A percentile compares a stretch with the other conserved stretches of the same genome.
Conservation (phyloP, 2,329 filamentous ascomycete species). For the Colletotrichum karsti region DNA sequence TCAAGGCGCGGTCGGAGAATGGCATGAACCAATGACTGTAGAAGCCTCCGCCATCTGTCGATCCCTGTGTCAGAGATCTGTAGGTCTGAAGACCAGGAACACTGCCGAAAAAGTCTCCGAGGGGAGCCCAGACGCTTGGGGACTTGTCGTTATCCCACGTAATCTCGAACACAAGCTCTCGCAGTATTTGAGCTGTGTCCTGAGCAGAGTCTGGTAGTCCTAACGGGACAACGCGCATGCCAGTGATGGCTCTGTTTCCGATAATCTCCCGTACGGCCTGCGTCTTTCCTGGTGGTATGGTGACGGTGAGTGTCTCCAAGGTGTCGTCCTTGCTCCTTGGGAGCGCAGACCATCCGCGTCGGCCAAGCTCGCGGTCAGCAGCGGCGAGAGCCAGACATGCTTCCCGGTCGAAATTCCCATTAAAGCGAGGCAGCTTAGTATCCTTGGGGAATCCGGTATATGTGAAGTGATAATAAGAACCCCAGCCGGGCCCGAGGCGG, state of each 20-base stretch:
- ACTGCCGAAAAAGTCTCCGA: slow-evolving; percentile 25
- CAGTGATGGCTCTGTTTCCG: slow-evolving; percentile 19
- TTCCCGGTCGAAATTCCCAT: slow-evolving; percentile 17
- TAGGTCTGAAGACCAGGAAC: slow-evolving; percentile 21
- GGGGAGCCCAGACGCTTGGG: slow-evolving; percentile 18
- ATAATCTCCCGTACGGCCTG: slow-evolving; percentile 3
- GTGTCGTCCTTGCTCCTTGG: slow-evolving; percentile 12
- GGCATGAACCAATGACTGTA: slow-evolving; percentile 27
- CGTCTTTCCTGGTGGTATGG: neutral
- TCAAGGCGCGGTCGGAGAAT: slow-evolving; percentile 13
- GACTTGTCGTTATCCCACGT: slow-evolving; percentile 17
- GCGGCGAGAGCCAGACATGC: slow-evolving; percentile 17
- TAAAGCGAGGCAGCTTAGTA: slow-evolving; percentile 4
- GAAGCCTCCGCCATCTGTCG: slow-evolving; percentile 23
- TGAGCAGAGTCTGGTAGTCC: neutral
- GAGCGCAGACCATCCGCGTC: slow-evolving; percentile 21
- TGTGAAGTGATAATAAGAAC: slow-evolving; percentile 24
- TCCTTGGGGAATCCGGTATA: slow-evolving; percentile 10
- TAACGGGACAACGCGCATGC: slow-evolving; percentile 16
- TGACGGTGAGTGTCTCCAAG: slow-evolving; percentile 11
- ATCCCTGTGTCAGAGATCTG: slow-evolving; percentile 13
- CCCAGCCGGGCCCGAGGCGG: slow-evolving; percentile 17
- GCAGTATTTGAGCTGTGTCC: neutral
- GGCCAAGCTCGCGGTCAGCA: slow-evolving; percentile 15
- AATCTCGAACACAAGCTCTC: slow-evolving; percentile 17